These are phyloP conservation scores for Centella asiatica DNA, from an alignment of 129 eudicot species.

Conservation along the genomic window DNA sequence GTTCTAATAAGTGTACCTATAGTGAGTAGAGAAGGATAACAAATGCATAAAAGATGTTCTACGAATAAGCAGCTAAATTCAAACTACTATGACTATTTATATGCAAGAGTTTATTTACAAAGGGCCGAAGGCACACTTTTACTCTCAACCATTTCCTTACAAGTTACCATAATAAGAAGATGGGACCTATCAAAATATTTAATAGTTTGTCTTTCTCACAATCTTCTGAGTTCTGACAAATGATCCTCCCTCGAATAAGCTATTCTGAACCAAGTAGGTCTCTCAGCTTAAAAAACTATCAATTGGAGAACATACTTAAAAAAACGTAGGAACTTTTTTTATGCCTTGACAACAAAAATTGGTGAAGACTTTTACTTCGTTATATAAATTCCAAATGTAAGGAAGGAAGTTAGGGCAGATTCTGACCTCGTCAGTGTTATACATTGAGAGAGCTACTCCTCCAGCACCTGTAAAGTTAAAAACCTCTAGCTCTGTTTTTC, in stretches of 20 bases:
- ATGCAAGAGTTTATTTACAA: too few species aligned
- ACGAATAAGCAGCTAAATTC: too few species aligned
- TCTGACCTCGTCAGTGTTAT: conserved; percentile 92
- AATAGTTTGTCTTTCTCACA: background rate
- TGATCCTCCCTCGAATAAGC: too few species aligned
- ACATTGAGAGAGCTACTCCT: conserved; percentile 93
- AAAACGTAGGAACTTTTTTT: background rate
- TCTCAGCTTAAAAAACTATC: background rate
- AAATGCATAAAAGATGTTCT: too few species aligned
- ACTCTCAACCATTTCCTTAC: background rate
- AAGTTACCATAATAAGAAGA: background rate
- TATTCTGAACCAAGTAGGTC: background rate
- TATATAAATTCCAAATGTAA: too few species aligned
- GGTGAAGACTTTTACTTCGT: background rate
- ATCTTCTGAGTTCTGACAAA: too few species aligned
- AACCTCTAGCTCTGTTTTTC: conserved; percentile 62
- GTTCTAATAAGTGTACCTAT: background rate
- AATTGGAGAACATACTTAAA: background rate
- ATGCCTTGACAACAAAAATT: background rate
- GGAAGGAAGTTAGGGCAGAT: background rate
- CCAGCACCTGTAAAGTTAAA: conserved; percentile 80
- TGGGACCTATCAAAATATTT: background rate
- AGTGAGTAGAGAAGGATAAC: too few species aligned
- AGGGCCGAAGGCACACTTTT: too few species aligned
- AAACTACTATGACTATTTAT: too few species aligned